phyloP scores from a whole-genome alignment of 768 basidiomycete genomes.

The Lactarius psammicola region DNA sequence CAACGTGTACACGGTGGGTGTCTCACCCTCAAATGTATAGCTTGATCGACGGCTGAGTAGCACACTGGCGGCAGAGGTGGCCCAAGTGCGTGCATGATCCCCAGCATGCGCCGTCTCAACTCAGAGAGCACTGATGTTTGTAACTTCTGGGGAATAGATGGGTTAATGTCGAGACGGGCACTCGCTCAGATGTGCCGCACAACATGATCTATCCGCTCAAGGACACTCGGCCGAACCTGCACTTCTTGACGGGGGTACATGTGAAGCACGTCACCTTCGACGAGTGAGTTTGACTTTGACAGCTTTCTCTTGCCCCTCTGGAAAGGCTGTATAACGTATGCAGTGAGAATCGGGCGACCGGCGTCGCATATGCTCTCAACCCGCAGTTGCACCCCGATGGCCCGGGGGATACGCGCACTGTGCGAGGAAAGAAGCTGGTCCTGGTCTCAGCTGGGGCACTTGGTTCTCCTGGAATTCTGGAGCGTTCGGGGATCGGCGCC shows the following conservation, averaged over 20 bases:
- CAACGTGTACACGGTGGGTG: conserved; percentile 16
- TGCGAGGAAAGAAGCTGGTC: conserved; percentile 38
- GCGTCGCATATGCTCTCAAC: conserved; percentile 4
- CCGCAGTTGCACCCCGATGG: background rate
- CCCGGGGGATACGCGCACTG: conserved; percentile 21
- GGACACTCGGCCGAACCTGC: conserved; percentile 35
- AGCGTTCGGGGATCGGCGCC: conserved; percentile 44
- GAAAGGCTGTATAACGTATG: background rate
- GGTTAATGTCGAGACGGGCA: conserved; percentile 48
- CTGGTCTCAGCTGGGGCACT: conserved; percentile 41
- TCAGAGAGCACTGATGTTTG: background rate
- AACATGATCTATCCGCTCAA: conserved; percentile 40
- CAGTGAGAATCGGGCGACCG: conserved; percentile 31
- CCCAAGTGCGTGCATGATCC: conserved; percentile 35
- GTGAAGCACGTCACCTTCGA: conserved; percentile 39
- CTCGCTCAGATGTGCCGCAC: conserved; percentile 53
- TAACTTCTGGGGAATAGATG: conserved; percentile 43
- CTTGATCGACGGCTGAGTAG: background rate
- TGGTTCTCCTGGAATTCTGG: conserved; percentile 40
- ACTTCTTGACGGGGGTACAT: conserved; percentile 35
- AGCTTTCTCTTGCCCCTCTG: conserved; percentile 27
- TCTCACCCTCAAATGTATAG: background rate
- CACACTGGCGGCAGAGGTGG: conserved; percentile 24
- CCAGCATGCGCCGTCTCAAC: background rate
- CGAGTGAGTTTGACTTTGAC: conserved; percentile 31